Evolutionary conservation across 768 basidiomycete species (phyloP).

Genomic region (Phaffia australis): DNA sequence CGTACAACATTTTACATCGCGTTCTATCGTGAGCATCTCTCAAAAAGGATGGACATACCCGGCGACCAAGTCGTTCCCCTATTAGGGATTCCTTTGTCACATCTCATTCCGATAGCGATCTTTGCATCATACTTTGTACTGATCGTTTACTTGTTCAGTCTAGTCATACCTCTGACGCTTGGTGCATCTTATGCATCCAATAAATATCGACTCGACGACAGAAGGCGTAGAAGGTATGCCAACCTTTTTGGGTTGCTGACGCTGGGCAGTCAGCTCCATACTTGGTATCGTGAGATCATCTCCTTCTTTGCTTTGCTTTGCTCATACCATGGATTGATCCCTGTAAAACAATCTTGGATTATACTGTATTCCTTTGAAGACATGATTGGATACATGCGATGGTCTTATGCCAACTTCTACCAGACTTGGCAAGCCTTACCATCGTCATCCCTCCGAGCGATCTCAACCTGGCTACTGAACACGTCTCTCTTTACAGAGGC

Average conservation of each 20-base stretch:
- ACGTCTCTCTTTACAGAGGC: slow-evolving; percentile 56
- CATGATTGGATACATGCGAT: slow-evolving; percentile 47
- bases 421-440: slow-evolving; percentile 16
- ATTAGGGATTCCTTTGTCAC: background rate
- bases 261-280: slow-evolving; percentile 40
- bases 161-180: slow-evolving; percentile 32
- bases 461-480: slow-evolving; percentile 48
- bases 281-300: slow-evolving; percentile 47
- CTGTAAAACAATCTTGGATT: background rate
- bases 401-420: slow-evolving; percentile 50
- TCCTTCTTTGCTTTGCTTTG: background rate
- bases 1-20: too few species aligned
- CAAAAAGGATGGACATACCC: too few species aligned
- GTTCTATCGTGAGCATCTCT: too few species aligned
- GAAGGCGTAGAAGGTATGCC: slow-evolving; percentile 28
- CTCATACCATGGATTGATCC: background rate
- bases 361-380: slow-evolving; percentile 33
- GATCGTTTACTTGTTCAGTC: slow-evolving; percentile 34
- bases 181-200: slow-evolving; percentile 15
- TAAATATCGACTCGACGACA: background rate
- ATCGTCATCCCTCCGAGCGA: slow-evolving; percentile 32
- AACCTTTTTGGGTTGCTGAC: slow-evolving; percentile 39
- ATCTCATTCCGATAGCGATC: slow-evolving; percentile 22
- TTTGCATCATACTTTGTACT: slow-evolving; percentile 39
- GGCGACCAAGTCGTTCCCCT: background rate